A percentile compares a stretch with the other conserved stretches of the same genome.
Conservation (phyloP, 306 rosid species). For the Malus sylvestris region DNA sequence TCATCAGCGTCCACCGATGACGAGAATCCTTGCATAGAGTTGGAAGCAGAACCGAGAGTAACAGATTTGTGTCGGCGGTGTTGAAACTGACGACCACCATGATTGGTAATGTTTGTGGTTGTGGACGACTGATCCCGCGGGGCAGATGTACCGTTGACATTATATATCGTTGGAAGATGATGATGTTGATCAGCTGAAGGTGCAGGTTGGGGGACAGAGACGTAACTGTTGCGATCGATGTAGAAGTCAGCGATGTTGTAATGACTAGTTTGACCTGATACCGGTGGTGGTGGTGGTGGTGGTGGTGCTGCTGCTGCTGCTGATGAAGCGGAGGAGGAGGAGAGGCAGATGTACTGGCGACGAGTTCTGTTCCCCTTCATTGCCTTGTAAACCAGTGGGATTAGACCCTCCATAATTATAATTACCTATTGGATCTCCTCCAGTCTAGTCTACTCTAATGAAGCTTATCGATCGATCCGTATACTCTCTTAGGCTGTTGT, state of each 20-base stretch:
- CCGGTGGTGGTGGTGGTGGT: background rate
- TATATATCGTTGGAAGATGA: background rate
- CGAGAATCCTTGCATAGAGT: background rate
- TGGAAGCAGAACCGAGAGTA: background rate
- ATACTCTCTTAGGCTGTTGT: too few relatives aligned
- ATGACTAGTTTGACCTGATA: background rate
- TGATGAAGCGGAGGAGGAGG: background rate
- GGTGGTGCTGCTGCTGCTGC: background rate
- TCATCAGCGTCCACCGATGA: background rate
- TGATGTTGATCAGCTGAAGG: background rate
- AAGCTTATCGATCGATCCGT: background rate
- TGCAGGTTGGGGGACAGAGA: background rate
- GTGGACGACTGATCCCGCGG: background rate
- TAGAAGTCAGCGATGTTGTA: slow-evolving; percentile 14
- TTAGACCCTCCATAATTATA: slow-evolving; percentile 27
- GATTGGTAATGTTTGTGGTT: background rate
- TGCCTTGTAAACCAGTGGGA: slow-evolving; percentile 34
- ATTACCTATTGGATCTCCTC: background rate
- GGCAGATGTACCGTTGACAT: background rate
- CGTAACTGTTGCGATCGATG: background rate
- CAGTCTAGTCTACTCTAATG: background rate
- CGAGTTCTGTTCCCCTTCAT: slow-evolving; percentile 19
- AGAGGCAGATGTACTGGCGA: slow-evolving; percentile 9
- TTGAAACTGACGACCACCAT: background rate
- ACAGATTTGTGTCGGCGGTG: slow-evolving; percentile 6